These are phyloP conservation scores for Coniferiporia weirii DNA, from an alignment of 1,284 basidiomycete species.

Conservation along the genomic window DNA sequence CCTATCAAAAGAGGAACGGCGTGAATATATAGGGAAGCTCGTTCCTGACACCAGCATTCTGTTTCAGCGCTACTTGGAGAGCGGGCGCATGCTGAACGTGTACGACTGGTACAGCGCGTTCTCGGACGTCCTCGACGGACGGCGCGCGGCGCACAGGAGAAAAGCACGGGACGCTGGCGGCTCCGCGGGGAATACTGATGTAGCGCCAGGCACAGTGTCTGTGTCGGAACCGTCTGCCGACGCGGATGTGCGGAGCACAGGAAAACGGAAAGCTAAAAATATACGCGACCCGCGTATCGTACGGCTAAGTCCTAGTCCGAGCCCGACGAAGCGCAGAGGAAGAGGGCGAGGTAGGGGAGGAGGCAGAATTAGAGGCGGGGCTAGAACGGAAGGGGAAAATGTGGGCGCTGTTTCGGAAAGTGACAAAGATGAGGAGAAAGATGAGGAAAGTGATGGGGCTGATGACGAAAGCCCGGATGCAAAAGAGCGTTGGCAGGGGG, in stretches of 20 bases:
- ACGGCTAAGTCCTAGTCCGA: neutral
- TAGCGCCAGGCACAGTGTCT: no score
- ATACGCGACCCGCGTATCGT: neutral
- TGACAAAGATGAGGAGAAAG: conserved; percentile 20
- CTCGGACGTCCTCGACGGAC: conserved; percentile 46
- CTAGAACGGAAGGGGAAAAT: neutral
- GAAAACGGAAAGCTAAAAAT: neutral
- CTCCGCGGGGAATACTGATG: no score
- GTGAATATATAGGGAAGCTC: conserved; percentile 27
- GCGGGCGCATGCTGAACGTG: conserved; percentile 72
- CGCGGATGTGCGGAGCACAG: neutral
- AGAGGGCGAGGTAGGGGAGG: conserved; percentile 23
- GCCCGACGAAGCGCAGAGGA: conserved; percentile 23
- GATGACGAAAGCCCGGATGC: conserved; percentile 5
- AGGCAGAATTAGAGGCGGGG: conserved; percentile 21
- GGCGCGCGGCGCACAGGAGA: neutral
- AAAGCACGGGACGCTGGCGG: conserved; percentile 2
- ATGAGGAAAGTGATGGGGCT: conserved; percentile 20
- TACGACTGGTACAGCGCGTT: conserved; percentile 81
- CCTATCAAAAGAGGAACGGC: conserved; percentile 9
- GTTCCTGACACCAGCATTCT: conserved; percentile 68
- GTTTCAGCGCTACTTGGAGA: conserved; percentile 69
- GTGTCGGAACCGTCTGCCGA: no score
- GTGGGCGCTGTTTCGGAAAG: conserved; percentile 21
- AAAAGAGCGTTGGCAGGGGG: conserved; percentile 48